phyloP scores from a whole-genome alignment of 306 rosid genomes.

The Lathyrus aphaca region DNA sequence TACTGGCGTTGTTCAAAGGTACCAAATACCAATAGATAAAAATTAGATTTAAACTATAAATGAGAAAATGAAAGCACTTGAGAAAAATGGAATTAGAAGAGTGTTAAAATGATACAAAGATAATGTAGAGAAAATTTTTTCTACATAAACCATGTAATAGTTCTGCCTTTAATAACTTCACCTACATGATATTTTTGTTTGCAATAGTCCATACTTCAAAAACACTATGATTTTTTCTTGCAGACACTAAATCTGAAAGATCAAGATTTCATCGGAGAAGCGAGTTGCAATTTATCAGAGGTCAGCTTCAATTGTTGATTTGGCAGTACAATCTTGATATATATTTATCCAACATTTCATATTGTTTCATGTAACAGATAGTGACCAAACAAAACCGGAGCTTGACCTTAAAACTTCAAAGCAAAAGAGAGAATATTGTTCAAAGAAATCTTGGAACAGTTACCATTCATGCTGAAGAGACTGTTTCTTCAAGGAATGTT shows the following conservation, averaged over 20 bases:
- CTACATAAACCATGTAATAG: too few species aligned
- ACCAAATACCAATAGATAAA: too few species aligned
- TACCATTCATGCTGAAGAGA: constrained; percentile 80
- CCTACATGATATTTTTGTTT: too few species aligned
- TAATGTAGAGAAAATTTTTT: too few species aligned
- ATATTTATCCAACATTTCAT: neutral
- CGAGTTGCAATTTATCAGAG: constrained; percentile 77
- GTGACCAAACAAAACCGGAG: constrained; percentile 66
- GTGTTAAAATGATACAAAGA: too few species aligned
- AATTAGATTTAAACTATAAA: too few species aligned
- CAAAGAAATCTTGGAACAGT: constrained; percentile 60
- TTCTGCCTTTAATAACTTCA: too few species aligned
- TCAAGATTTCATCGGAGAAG: constrained; percentile 87
- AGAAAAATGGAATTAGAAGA: too few species aligned
- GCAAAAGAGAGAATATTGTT: constrained; percentile 42
- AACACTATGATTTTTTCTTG: constrained; percentile 5
- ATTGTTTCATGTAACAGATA: constrained; percentile 49
- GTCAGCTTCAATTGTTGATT: constrained; percentile 42
- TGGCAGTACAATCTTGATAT: neutral
- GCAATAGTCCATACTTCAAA: too few species aligned
- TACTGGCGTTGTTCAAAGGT: too few species aligned
- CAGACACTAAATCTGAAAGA: constrained; percentile 68
- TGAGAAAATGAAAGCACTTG: too few species aligned
- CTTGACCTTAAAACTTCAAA: constrained; percentile 53
- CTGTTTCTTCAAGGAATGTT: constrained; percentile 62